Base-by-base conservation (phyloP, 2,329 filamentous ascomycete species). In the Alternaria brassicae region DNA sequence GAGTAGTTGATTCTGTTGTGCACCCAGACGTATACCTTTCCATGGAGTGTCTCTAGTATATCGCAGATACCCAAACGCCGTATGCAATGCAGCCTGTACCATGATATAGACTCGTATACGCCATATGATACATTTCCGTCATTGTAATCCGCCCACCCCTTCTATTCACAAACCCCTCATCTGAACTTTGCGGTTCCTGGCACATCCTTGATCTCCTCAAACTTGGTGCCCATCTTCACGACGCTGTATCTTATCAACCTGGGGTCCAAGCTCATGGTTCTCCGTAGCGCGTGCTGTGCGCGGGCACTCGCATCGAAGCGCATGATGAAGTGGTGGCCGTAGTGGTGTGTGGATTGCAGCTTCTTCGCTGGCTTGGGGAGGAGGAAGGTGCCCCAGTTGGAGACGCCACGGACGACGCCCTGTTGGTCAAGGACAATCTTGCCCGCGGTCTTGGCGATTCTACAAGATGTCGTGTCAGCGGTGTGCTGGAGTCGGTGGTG, bases 301-400 rank as follows among this genome's bases (percentile, higher is more conserved):
- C 83, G 79, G 7, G 88, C 81, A 60, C 89, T 90, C 56, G 90
- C 82, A 78, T 99, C 95, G 84, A 97, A 99, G 71, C 95, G 91
- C 91, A 99, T 91, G 74, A 96, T 91, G 80, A 99, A 99, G 85
- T 99, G 96, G 83, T 98, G 93, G 55, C 95, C 95, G 69, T 88
- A 86, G 66, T 87, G 87, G 85, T 98, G 90, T 67, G 88, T 88
- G 70, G 90, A 88, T 81, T 97, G 93, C 79, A 96, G 89, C 75
- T 90, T 89, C 62, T 88, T 89, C 59, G 89, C 85, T 62, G 92
- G 88, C 68, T 89, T 90, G 47, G 95, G 94, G 17, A 99, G 89
- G 47, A 89, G 85, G 81, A 95, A 97, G 69, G 91, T 86, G 76
- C 95, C 95, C 95, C 95, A 99, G 85, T 99, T 99, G 69, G 89